Percentiles rank a stretch among this genome's conserved stretches.
phyloP scores from a whole-genome alignment of 169 alveolate genomes.

The Plasmodium gaboni region DNA sequence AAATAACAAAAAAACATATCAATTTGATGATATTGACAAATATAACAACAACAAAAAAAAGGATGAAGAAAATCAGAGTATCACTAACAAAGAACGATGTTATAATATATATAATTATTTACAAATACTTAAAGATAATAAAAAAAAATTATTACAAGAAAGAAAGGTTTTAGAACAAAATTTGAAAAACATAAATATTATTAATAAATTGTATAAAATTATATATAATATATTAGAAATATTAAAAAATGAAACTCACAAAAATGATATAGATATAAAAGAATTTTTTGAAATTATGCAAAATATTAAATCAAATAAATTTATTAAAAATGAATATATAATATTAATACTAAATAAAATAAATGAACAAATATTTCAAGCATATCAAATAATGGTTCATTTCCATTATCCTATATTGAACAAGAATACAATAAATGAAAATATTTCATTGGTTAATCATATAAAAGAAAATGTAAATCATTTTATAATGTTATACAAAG shows the following conservation, averaged over 20 bases:
- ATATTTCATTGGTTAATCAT: slow-evolving; percentile 30
- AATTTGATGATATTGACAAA: neutral
- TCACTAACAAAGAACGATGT: neutral
- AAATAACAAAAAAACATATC: slow-evolving; percentile 6
- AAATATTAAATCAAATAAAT: slow-evolving; percentile 6
- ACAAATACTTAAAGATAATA: slow-evolving; percentile 23
- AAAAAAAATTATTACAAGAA: slow-evolving; percentile 16
- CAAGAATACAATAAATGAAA: neutral
- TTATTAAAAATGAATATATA: slow-evolving; percentile 4
- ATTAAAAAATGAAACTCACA: slow-evolving; percentile 17
- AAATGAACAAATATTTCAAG: slow-evolving; percentile 5
- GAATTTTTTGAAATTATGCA: slow-evolving; percentile 28
- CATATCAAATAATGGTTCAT: neutral
- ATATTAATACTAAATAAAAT: slow-evolving; percentile 22
- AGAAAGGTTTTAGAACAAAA: slow-evolving; percentile 39
- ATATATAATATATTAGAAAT: slow-evolving; percentile 24
- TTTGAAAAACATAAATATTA: slow-evolving; percentile 9
- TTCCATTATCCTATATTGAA: slow-evolving; percentile 22
- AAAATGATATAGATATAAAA: slow-evolving; percentile 2
- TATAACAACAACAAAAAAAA: too few species aligned
- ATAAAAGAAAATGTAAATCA: slow-evolving; percentile 17
- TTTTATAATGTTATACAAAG: slow-evolving; percentile 1
- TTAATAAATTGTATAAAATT: slow-evolving; percentile 41
- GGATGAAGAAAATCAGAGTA: too few species aligned
- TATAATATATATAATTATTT: slow-evolving; percentile 19